These are phyloP conservation scores for Phyllachora maydis DNA, from an alignment of 2,329 filamentous ascomycete genomes.

Conservation along the genomic window DNA sequence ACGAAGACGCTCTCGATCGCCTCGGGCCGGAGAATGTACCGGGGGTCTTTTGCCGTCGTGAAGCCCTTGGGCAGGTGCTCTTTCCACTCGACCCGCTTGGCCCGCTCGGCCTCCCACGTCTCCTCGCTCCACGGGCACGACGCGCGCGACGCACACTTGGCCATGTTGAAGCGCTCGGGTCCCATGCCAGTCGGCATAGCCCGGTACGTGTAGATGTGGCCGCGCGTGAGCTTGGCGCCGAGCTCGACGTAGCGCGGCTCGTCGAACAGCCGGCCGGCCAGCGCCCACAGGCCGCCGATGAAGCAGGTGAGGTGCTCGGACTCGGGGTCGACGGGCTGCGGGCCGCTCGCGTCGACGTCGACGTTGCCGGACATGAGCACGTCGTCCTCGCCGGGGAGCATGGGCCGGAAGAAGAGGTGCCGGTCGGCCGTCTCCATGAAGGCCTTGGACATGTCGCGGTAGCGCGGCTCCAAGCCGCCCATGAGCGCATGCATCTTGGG, in stretches of 20 bases:
- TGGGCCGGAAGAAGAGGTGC: conserved; percentile 42
- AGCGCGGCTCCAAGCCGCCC: conserved; percentile 34
- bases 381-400: conserved; percentile 33
- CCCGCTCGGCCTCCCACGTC: conserved; percentile 10
- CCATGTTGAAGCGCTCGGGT: conserved; percentile 19
- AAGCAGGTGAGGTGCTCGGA: conserved; percentile 47
- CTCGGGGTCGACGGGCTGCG: conserved; percentile 12
- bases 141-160: conserved; percentile 17
- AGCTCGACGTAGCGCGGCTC: conserved; percentile 29
- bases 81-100: conserved; percentile 15
- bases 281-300: conserved; percentile 46
- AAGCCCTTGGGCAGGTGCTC: conserved; percentile 35
- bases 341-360: conserved; percentile 5
- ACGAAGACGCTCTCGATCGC: conserved; percentile 21
- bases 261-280: conserved; percentile 41
- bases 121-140: conserved; percentile 30
- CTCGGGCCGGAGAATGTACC: conserved; percentile 22
- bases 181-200: conserved; percentile 32
- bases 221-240: conserved; percentile 34
- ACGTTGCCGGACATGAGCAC: conserved; percentile 35
- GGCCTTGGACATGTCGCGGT: conserved; percentile 38
- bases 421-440: conserved; percentile 37
- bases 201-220: conserved; percentile 41
- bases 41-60: conserved; percentile 27
- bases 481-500: conserved; percentile 30